Conservation (phyloP, 164 flowering plant genomes). For the Macadamia integrifolia region DNA sequence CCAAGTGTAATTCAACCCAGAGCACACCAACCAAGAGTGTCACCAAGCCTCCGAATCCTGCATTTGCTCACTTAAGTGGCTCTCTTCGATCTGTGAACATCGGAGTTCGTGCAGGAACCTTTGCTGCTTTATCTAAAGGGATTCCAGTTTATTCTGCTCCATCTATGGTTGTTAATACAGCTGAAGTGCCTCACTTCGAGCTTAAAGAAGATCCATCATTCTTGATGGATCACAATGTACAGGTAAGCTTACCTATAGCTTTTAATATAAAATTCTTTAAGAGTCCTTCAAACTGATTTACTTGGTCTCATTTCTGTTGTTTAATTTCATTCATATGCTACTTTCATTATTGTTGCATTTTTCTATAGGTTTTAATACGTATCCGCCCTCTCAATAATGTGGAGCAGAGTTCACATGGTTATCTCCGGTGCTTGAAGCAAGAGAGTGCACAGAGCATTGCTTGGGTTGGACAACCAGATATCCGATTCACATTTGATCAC, state of each 20-base stretch:
- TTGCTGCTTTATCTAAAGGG: constrained; percentile 54
- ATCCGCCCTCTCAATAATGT: constrained; percentile 79
- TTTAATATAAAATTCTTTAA: background rate
- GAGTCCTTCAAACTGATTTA: background rate
- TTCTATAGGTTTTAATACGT: constrained; percentile 76
- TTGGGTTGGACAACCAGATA: constrained; percentile 93
- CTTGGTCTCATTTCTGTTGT: background rate
- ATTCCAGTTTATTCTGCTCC: constrained; percentile 36
- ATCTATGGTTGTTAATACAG: constrained; percentile 50
- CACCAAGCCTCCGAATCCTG: constrained; percentile 65
- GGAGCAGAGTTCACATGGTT: constrained; percentile 65
- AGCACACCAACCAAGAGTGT: constrained; percentile 90
- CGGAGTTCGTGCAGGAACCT: constrained; percentile 20
- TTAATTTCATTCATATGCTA: background rate
- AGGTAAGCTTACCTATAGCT: constrained; percentile 34
- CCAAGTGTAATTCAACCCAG: constrained; percentile 67
- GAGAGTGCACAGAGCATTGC: constrained; percentile 81
- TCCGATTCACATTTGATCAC: constrained; percentile 88
- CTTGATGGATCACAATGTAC: constrained; percentile 99
- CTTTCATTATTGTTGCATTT: background rate
- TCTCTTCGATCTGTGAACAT: constrained; percentile 28
- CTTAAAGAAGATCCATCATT: constrained; percentile 91
- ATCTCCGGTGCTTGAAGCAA: constrained; percentile 85
- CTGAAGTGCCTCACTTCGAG: constrained; percentile 91
- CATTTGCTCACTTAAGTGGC: constrained; percentile 19